These are phyloP conservation scores for Orbilia javanica DNA, from an alignment of 2,329 filamentous ascomycete genomes.

Conservation along the genomic window DNA sequence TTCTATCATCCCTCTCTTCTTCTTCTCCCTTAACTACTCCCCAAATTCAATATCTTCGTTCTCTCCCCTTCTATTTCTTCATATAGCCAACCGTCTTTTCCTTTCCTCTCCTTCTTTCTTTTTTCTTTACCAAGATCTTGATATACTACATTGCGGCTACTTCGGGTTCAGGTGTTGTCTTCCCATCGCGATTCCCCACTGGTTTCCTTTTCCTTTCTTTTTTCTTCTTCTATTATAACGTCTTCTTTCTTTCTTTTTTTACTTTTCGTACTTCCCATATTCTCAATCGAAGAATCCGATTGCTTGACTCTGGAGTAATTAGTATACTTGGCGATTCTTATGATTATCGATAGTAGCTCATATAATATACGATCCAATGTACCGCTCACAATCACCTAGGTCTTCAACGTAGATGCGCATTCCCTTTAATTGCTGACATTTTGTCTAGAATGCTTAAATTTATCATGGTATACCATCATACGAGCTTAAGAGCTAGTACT, in stretches of 20 bases:
- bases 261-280: not conserved
- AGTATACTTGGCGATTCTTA: conserved; percentile 28
- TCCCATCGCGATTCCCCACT: conserved; percentile 43
- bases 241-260: conserved; percentile 15
- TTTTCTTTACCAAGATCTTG: conserved; percentile 9
- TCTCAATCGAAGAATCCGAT: conserved; percentile 12
- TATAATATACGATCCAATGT: conserved; percentile 35
- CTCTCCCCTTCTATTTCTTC: not conserved
- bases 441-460: no score
- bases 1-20: conserved; percentile 17
- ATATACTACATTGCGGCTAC: conserved; percentile 48
- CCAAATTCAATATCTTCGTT: not conserved
- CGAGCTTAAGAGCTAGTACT: no score
- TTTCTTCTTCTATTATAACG: not conserved
- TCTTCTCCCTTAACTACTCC: not conserved
- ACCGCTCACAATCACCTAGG: no score
- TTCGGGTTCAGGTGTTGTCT: conserved; percentile 48
- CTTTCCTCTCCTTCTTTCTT: not conserved
- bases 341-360: conserved; percentile 22
- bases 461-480: no score
- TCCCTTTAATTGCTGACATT: no score
- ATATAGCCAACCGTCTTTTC: no score
- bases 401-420: no score
- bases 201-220: conserved; percentile 6
- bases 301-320: conserved; percentile 38